Evolutionary conservation across 768 basidiomycete genomes (phyloP), one percentile per base, ranked within the genome.

Genomic region (Sarcomyxa edulis): DNA sequence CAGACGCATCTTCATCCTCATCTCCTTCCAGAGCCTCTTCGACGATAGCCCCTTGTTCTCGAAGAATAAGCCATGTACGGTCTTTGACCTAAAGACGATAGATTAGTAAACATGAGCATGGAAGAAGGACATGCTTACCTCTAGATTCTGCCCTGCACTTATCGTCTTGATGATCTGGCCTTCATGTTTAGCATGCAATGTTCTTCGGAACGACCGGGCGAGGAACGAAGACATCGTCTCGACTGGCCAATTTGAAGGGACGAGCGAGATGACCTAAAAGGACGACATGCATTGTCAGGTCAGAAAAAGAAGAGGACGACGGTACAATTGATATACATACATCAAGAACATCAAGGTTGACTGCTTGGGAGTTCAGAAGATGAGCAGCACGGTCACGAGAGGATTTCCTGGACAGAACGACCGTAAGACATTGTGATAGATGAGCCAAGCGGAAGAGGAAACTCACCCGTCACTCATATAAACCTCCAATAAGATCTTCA

Each of bases 381-480:
- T 71, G 70, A 5, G 84, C 73, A 0, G 87, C 78, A 28, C 79
- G 76, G 14, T 74, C 72, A 3, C 74, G 58, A 21, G 70, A 72
- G 1, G 61, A 55, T 41, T 73, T 70, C 32, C 81, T 87, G 40
- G 24, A 39, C 35, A 41, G n/a, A 31, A 24, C 9, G 1, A 20
- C 34, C 28, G 21, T 28, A 10, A 29, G 20, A 15, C 15, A 16
- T 4, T 11, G 12, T 5, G 3, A 22, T 30, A 26, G 14, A 38
- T 30, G 14, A 37, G 27, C 22, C 23, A 18, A 39, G 6, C 40
- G 30, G n/a, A 32, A 32, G 18, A 27, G 35, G 37, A 32, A n/a
- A 70, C 83, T 42, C 49, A 88, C 87, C 76, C 76, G 39, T 81
- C 78, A 24, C 65, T 67, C 82, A 91, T 84, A 58, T 93, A 92